These are phyloP conservation scores for Podospora sp. DNA, from an alignment of 495 filamentous ascomycete genomes.

Conservation along the genomic window DNA sequence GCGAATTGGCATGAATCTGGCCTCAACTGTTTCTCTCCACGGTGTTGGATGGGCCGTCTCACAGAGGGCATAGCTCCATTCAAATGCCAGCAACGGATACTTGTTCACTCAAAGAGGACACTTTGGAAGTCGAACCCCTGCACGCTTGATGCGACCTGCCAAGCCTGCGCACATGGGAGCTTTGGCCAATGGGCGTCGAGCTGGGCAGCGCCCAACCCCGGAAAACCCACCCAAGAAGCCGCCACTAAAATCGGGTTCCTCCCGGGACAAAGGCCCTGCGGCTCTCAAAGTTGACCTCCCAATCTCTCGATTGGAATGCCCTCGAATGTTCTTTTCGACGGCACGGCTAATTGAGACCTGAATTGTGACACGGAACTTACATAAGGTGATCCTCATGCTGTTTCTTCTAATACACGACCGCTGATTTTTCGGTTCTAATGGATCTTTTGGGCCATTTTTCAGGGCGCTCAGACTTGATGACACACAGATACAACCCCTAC, in stretches of 20 bases:
- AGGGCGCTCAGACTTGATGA: background rate
- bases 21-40: conserved; percentile 19
- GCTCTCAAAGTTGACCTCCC: background rate
- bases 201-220: background rate
- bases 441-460: background rate
- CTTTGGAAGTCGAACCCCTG: conserved; percentile 30
- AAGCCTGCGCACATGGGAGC: background rate
- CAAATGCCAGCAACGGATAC: conserved; percentile 13
- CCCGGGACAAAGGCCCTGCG: background rate
- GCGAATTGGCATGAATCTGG: conserved; percentile 20
- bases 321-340: background rate
- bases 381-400: background rate
- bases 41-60: conserved; percentile 7
- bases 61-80: conserved; percentile 15
- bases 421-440: background rate
- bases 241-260: background rate
- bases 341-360: background rate
- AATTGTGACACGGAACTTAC: background rate
- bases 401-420: background rate
- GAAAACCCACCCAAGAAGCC: background rate
- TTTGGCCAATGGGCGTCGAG: conserved; percentile 13
- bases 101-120: conserved; percentile 44
- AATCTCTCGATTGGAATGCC: background rate
- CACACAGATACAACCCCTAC: background rate
- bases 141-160: conserved; percentile 24